These are phyloP conservation scores for Phytophthora vignae DNA, from an alignment of 352 stramenopile species.

Conservation along the genomic window DNA sequence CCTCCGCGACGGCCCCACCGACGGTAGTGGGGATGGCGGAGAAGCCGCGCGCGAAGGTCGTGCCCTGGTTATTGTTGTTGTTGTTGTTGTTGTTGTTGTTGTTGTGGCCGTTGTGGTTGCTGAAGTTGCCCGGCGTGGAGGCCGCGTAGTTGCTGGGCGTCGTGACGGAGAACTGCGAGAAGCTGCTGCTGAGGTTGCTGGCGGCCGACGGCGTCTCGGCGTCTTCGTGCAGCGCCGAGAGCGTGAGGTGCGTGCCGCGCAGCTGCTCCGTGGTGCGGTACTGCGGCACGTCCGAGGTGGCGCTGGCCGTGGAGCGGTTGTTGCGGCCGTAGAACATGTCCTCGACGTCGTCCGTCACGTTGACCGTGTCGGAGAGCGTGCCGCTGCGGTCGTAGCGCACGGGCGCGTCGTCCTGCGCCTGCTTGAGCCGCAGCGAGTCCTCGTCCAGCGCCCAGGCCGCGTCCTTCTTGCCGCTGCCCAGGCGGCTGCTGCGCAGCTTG, in stretches of 20 bases:
- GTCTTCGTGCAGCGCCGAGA: conserved; percentile 70
- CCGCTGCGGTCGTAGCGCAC: conserved; percentile 46
- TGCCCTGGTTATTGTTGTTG: neutral
- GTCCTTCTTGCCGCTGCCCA: conserved; percentile 44
- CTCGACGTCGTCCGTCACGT: conserved; percentile 75
- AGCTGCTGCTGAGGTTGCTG: conserved; percentile 50
- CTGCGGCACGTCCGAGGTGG: conserved; percentile 22
- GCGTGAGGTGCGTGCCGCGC: conserved; percentile 34
- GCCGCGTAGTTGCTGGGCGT: conserved; percentile 34
- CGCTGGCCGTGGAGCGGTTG: conserved; percentile 17
- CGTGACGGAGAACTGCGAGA: conserved; percentile 39
- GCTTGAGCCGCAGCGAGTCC: conserved; percentile 56
- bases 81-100: too few species aligned
- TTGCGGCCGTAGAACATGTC: conserved; percentile 64
- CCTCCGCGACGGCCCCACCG: conserved; percentile 1
- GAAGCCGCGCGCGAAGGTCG: conserved; percentile 24
- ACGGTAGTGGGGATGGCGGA: neutral
- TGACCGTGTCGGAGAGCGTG: conserved; percentile 40
- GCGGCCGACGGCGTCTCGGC: conserved; percentile 46
- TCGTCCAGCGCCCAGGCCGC: conserved; percentile 42
- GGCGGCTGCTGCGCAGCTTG: conserved; percentile 55
- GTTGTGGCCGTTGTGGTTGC: neutral
- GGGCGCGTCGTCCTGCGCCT: conserved; percentile 42
- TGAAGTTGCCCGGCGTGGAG: conserved; percentile 21
- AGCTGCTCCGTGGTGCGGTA: conserved; percentile 76